A percentile compares a stretch with the other conserved stretches of the same genome.
Conservation (phyloP, 1,284 basidiomycete species). For the Volvariella surrecta region DNA sequence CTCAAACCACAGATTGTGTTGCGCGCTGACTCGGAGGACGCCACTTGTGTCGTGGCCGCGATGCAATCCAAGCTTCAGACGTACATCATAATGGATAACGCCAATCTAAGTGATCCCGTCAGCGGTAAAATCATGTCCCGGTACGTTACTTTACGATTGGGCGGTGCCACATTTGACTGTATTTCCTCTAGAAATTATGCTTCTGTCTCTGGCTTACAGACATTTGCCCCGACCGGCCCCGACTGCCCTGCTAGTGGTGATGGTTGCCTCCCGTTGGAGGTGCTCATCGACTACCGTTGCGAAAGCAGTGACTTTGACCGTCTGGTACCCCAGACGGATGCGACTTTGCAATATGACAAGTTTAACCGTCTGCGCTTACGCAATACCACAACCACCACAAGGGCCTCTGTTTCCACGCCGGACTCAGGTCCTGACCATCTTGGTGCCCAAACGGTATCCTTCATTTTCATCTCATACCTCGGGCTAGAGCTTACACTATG, state of each 20-base stretch:
- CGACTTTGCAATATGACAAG: conserved; percentile 85
- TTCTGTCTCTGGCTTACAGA: conserved; percentile 75
- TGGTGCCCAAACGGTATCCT: conserved; percentile 66
- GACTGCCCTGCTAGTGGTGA: conserved; percentile 23
- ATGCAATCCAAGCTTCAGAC: conserved; percentile 78
- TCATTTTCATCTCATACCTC: not conserved
- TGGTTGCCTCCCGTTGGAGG: conserved; percentile 77
- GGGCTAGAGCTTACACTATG: conserved; percentile 3
- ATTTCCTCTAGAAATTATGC: conserved; percentile 54
- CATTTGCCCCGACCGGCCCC: conserved; percentile 67
- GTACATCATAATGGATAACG: conserved; percentile 77
- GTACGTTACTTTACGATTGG: conserved; percentile 27
- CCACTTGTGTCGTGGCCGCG: conserved; percentile 75
- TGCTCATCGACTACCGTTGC: conserved; percentile 78
- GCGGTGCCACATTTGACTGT: conserved; percentile 5
- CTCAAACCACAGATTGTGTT: conserved; percentile 91
- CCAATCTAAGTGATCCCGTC: conserved; percentile 76
- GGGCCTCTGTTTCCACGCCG: not conserved
- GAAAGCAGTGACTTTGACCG: conserved; percentile 83
- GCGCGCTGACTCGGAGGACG: conserved; percentile 51
- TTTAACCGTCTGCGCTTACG: conserved; percentile 88
- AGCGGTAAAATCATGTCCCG: conserved; percentile 84
- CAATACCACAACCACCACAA: conserved; percentile 53
- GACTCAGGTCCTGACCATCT: conserved; percentile 47
- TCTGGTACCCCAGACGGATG: conserved; percentile 85